Evolutionary conservation across 192 early-diverging fungal species (phyloP).

Genomic region (Haplosporangium gracile): DNA sequence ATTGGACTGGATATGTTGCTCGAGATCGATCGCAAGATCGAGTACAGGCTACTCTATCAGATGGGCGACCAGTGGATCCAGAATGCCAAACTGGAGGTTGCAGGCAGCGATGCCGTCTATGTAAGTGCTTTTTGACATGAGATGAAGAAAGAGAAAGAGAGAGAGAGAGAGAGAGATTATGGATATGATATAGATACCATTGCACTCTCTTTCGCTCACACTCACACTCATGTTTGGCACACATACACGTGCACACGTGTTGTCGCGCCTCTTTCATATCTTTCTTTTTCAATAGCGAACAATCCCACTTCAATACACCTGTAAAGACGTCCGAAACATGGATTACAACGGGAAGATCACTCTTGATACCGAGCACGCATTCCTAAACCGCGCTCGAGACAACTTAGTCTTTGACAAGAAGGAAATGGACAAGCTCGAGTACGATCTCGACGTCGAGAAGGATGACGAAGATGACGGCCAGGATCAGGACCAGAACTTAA

Average conservation of each 20-base stretch:
- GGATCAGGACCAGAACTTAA: neutral
- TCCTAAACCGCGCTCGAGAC: slow-evolving; percentile 35
- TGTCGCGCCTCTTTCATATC: neutral
- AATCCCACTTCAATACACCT: slow-evolving; percentile 17
- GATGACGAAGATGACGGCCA: slow-evolving; percentile 9
- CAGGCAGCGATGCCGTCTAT: slow-evolving; percentile 47
- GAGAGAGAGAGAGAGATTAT: neutral
- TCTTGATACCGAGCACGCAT: slow-evolving; percentile 14
- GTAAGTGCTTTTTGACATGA: slow-evolving; percentile 30
- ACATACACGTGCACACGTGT: too few relatives aligned
- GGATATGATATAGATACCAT: slow-evolving; percentile 1
- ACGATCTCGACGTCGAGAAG: neutral
- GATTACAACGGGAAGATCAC: slow-evolving; percentile 30
- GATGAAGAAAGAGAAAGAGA: neutral
- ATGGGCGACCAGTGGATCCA: slow-evolving; percentile 56
- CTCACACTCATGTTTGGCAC: neutral
- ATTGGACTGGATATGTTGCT: slow-evolving; percentile 70
- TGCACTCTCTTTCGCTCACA: slow-evolving; percentile 37
- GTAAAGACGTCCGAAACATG: slow-evolving; percentile 43
- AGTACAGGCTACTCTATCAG: slow-evolving; percentile 41
- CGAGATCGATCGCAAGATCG: slow-evolving; percentile 54
- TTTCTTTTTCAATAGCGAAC: slow-evolving; percentile 16
- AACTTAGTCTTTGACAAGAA: slow-evolving; percentile 26
- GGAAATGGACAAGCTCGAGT: slow-evolving; percentile 24
- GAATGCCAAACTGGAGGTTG: slow-evolving; percentile 38